Base-by-base conservation (phyloP, 805 yeast species). In the Suhomyces pyralidae region DNA sequence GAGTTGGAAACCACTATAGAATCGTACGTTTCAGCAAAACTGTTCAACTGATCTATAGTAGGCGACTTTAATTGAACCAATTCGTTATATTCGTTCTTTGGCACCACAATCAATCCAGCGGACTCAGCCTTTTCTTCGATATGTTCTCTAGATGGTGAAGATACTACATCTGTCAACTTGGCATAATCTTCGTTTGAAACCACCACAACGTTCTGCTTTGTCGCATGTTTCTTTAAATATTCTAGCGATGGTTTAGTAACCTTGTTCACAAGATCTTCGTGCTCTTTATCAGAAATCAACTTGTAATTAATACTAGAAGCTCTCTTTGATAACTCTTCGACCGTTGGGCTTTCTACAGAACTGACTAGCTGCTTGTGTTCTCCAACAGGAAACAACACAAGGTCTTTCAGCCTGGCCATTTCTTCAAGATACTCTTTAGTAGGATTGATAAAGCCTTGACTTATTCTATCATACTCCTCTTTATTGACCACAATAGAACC, bases 191-290 rank as follows among this genome's bases (percentile, higher is more conserved):
- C 59, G 3, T 53, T 50, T 1, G 61, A 49, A 26, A 61, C 49
- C 2, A 59, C 43, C 3, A 56, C 20, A 15, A 52, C 45, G 19
- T 51, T 34, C 22, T 38, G 51, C 7, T 55, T 50, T 3, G 32
- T 40, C 0, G 76, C 70, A 32, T 66, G 64, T 4, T 50, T 53
- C 34, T 52, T 60, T 30, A 79, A 40, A 44, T 64, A 61, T 0
- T 69, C 73, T 6, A 64, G 14, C 17, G 68, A 42, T 6, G 80
- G 78, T n/a, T 49, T 43, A 8, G 53, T 50, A 2, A 40, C 12
- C 24, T 20, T 45, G 36, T 14, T 6, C 45, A 17, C 19, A 6
- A 30, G 54, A 38, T 17, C 25, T 10, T 45, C 46, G 32, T 42
- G 38, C 5, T 36, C 49, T 12, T 50, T 12, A 15, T 22, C 36